These are phyloP conservation scores for Boletus tomentosulus DNA, from an alignment of 768 basidiomycete species.

Conservation along the genomic window DNA sequence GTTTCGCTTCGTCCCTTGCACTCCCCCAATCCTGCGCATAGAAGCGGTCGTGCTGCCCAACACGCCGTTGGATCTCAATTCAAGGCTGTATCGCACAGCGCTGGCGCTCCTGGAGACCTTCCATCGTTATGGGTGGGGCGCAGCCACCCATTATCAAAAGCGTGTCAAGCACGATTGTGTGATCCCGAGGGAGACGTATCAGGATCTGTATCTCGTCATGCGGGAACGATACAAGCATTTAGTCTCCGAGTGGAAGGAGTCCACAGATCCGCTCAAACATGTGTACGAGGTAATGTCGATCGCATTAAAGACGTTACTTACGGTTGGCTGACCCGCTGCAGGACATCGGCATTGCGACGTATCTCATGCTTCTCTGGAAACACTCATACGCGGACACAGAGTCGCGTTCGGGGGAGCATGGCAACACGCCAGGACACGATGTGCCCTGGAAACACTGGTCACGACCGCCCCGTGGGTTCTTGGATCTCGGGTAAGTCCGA, in stretches of 20 bases:
- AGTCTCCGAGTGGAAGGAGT: conserved; percentile 71
- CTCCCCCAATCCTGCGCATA: conserved; percentile 22
- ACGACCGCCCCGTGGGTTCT: conserved; percentile 77
- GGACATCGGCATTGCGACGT: conserved; percentile 95
- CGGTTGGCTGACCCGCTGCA: conserved; percentile 25
- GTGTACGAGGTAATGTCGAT: conserved; percentile 68
- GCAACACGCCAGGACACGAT: neutral
- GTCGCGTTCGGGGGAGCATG: neutral
- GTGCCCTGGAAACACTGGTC: conserved; percentile 71
- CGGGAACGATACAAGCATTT: conserved; percentile 80
- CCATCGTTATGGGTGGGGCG: conserved; percentile 88
- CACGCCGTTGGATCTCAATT: conserved; percentile 46
- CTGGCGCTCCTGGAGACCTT: conserved; percentile 77
- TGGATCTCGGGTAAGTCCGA: conserved; percentile 74
- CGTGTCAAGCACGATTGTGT: conserved; percentile 80
- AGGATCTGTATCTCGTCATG: conserved; percentile 87
- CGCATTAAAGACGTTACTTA: neutral
- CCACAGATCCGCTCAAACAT: conserved; percentile 84
- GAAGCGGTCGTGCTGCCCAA: conserved; percentile 36
- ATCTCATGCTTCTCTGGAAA: conserved; percentile 90
- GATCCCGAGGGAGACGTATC: conserved; percentile 72
- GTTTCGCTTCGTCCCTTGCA: conserved; percentile 58
- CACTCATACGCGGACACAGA: conserved; percentile 44
- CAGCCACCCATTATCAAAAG: conserved; percentile 78
- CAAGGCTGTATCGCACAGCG: conserved; percentile 76